Base-by-base conservation (phyloP, 495 filamentous ascomycete genomes). In the Lasiosphaeria miniovina region DNA sequence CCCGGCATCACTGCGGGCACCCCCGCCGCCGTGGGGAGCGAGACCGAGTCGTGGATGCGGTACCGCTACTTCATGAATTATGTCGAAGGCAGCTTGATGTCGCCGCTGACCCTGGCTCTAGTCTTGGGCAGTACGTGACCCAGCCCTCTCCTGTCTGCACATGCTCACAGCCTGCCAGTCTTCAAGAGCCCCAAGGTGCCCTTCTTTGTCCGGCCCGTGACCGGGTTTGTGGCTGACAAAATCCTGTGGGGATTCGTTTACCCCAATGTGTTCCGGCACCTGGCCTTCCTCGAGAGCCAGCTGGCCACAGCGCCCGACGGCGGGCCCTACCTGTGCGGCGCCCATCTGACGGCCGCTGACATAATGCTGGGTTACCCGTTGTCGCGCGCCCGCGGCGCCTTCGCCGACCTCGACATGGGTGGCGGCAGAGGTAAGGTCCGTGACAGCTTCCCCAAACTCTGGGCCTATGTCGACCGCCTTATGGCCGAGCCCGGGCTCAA, bases 201-300 rank as follows among this genome's bases (percentile, higher is more conserved):
- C 3, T 96, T 96, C 82, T 91, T 96, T 78, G 75, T 97, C 68
- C 88, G 86, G 46, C 90, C 90, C 15, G 81, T 97, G 59, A 88
- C 89, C 7, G 68, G 74, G 14, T 69, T 80, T 15, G 84, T 96
- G 12, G 84, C 85, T 41, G 72, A 74, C 59, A 84, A 86, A 36
- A 74, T 96, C 34, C 75, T 86, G 34, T 66, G 74, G 3, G 66
- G 64, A 9, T 91, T 86, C 65, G 71, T 95, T 35, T 71, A 78
- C 6, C 85, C 85, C 17, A 87, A 90, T 52, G 74, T 89, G 48
- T 75, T 82, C 49, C 76, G 77, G 11, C 82, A 94, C 53, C 81
- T 93, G 34, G 72, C 70, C 10, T 93, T 95, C 71, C 68, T 96
- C 3, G 90, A 96, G 64, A 69, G 73, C 9, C 87, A 88, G 70